Conservation (phyloP, 352 stramenopile species). For the Phytophthora palmivora region DNA sequence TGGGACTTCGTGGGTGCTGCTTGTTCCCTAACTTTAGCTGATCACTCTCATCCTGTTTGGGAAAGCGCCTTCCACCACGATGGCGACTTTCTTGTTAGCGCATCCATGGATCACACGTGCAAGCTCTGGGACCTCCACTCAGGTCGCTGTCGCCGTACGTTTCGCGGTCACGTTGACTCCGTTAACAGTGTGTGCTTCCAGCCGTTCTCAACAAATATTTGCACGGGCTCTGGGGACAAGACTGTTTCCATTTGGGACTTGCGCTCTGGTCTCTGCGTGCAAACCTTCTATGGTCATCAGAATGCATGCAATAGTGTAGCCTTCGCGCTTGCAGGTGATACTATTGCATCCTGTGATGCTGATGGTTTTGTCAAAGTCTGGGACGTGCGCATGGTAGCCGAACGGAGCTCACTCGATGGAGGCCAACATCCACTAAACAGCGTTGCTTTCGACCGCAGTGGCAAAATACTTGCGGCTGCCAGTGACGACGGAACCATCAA, state of each 20-base stretch:
- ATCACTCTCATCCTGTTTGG: constrained; percentile 95
- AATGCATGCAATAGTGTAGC: constrained; percentile 94
- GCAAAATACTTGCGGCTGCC: constrained; percentile 81
- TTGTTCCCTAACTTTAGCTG: constrained; percentile 90
- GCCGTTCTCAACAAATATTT: constrained; percentile 93
- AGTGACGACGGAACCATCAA: constrained; percentile 93
- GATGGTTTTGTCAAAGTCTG: constrained; percentile 96
- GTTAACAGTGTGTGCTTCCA: constrained; percentile 95
- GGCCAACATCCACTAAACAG: constrained; percentile 92
- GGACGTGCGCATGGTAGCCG: constrained; percentile 95
- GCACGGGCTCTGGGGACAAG: constrained; percentile 94
- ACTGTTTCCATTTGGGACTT: constrained; percentile 96
- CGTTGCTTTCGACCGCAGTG: constrained; percentile 91
- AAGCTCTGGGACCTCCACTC: constrained; percentile 94
- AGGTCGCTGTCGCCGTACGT: constrained; percentile 91
- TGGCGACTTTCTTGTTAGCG: constrained; percentile 92
- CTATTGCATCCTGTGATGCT: constrained; percentile 92
- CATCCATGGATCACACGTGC: constrained; percentile 95
- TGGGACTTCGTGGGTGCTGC: constrained; percentile 93
- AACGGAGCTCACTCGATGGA: constrained; percentile 87
- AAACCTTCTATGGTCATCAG: constrained; percentile 96
- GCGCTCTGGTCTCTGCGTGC: constrained; percentile 89
- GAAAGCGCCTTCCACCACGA: constrained; percentile 93
- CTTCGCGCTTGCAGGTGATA: constrained; percentile 89
- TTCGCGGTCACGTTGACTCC: constrained; percentile 95